phyloP scores from a whole-genome alignment of 2,329 filamentous ascomycete species.

The Botrytis pseudocinerea region DNA sequence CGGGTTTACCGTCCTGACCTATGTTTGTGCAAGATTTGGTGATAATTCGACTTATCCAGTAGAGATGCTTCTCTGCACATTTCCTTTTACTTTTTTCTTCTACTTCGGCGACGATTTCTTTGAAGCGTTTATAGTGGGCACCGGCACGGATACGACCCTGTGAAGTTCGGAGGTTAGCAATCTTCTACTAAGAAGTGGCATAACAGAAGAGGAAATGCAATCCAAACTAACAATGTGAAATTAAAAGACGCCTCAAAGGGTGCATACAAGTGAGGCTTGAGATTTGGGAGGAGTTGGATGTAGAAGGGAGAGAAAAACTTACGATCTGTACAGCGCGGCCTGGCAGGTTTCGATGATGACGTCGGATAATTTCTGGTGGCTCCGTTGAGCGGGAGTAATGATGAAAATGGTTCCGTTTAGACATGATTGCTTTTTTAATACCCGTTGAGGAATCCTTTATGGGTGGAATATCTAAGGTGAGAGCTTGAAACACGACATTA shows the following conservation, averaged over 20 bases:
- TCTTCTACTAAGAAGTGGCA: too few species aligned
- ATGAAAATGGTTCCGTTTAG: background rate
- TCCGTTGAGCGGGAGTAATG: background rate
- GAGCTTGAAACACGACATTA: background rate
- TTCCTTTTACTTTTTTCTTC: background rate
- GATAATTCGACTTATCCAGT: conserved; percentile 4
- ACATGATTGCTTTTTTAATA: background rate
- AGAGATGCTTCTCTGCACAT: background rate
- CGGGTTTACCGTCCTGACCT: background rate
- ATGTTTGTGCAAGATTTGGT: background rate
- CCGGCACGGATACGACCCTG: background rate
- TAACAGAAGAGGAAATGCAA: background rate
- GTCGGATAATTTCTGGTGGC: background rate
- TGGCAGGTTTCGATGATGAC: background rate
- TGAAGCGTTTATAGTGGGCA: background rate
- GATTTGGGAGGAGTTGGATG: background rate
- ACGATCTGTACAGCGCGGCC: background rate
- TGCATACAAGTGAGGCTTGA: background rate
- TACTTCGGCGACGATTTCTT: background rate
- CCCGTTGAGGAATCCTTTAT: background rate
- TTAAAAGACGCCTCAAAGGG: background rate
- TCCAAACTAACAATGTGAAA: background rate
- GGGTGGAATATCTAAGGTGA: background rate
- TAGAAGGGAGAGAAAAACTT: background rate
- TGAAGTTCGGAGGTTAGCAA: background rate